Base-by-base conservation (phyloP, 2,329 filamentous ascomycete species). In the Seiridium unicorne region DNA sequence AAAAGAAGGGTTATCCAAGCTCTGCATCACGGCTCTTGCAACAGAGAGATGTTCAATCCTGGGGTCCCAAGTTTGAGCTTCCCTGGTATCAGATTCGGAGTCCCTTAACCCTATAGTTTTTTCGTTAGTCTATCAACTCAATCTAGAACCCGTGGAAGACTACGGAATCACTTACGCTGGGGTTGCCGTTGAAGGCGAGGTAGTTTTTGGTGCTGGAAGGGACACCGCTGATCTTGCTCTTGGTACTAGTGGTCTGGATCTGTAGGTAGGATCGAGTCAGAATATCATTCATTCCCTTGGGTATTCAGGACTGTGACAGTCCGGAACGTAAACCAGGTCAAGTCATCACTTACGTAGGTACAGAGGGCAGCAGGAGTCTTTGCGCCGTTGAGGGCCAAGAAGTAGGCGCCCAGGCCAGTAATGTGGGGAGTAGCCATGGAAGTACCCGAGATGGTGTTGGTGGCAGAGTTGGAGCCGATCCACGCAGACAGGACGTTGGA, bases 101-200 rank as follows among this genome's bases (percentile, higher is more conserved):
- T 26, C 18, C 18, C 18, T 26, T 26, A 26, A 26, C 18, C 18
- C 18, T 26, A 26, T 26, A 26, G 18, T 26, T 26, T 26, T 26
- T 26, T 26, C 18, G 18, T 26, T 26, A 26, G 18, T 26, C 18
- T 26, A 26, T 26, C 18, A 26, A 26, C 18, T 26, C 18, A 26
- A 26, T 26, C 18, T 26, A 26, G 18, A 26, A 26, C 18, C 18
- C 18, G 18, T 26, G 18, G 18, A 26, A 26, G 18, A 26, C 18
- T 26, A 26, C 18, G 47, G 32, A 32, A 49, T 26, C 11, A 31
- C 26, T 49, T 49, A 49, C 67, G 5, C 63, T 65, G 44, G 70
- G 72, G 66, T 75, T 76, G 61, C 81, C 81, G 74, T 87, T 87
- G 75, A 83, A 86, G 60, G 80, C 82, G 57, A 88, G 75, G 60